Evolutionary conservation across 164 flowering plant genomes (phyloP).

Genomic region (Annona squamosa): DNA sequence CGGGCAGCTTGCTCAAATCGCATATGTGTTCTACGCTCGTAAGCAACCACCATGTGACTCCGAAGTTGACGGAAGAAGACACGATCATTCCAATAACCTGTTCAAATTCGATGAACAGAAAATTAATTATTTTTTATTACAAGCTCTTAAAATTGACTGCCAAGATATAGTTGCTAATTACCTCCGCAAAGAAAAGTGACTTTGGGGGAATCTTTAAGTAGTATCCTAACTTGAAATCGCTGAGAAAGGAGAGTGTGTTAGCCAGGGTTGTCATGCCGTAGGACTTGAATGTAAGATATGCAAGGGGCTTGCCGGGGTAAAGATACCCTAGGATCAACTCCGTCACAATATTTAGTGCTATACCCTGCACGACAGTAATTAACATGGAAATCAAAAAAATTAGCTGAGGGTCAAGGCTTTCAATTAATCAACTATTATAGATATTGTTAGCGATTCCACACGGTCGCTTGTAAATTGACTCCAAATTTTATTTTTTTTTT

Average conservation of each 20-base stretch:
- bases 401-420: too few relatives aligned
- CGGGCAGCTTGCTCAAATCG: conserved; percentile 7
- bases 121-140: too few relatives aligned
- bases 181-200: conserved; percentile 65
- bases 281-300: conserved; percentile 53
- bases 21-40: conserved; percentile 11
- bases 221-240: conserved; percentile 61
- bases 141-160: too few relatives aligned
- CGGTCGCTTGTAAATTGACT: too few relatives aligned
- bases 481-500: too few relatives aligned
- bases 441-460: too few relatives aligned
- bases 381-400: too few relatives aligned
- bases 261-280: conserved; percentile 45
- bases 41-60: conserved; percentile 16
- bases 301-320: conserved; percentile 49
- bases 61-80: conserved; percentile 12
- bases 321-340: conserved; percentile 57
- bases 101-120: too few relatives aligned
- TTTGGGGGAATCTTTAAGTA: conserved; percentile 76
- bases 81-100: conserved; percentile 14
- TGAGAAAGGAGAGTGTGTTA: conserved; percentile 34
- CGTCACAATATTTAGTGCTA: conserved; percentile 49
- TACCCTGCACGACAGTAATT: conserved; percentile 21
- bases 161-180: conserved; percentile 8
- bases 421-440: too few relatives aligned